These are phyloP conservation scores for Solanum sejunctum DNA, from an alignment of 257 asterid species.

Conservation along the genomic window DNA sequence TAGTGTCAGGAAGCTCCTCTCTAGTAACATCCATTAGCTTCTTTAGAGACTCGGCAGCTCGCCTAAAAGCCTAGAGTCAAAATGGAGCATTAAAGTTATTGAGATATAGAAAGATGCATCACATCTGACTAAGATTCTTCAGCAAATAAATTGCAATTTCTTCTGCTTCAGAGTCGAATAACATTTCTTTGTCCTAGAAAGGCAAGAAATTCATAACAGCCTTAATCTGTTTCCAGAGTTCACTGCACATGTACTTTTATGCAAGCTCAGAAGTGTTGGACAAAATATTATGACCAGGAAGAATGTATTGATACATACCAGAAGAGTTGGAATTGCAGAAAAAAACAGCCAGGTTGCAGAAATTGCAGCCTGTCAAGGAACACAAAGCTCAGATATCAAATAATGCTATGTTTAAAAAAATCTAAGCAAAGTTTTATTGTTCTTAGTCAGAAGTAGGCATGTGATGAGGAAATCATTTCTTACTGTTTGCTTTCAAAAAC, in stretches of 20 bases:
- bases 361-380: constrained; percentile 57
- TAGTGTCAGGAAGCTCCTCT: constrained; percentile 88
- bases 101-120: background rate
- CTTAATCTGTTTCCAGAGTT: background rate
- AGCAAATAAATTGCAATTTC: background rate
- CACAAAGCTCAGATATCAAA: background rate
- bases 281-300: background rate
- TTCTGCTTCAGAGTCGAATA: background rate
- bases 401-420: background rate
- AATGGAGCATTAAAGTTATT: background rate
- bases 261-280: background rate
- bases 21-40: constrained; percentile 71
- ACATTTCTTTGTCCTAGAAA: background rate
- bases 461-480: background rate
- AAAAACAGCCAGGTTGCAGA: constrained; percentile 86
- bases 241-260: background rate
- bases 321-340: constrained; percentile 71
- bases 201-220: background rate
- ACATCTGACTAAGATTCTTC: background rate
- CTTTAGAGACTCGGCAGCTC: constrained; percentile 72
- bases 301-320: constrained; percentile 35
- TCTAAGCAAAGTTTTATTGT: background rate
- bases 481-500: background rate
- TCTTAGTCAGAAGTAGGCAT: background rate
- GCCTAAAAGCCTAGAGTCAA: constrained; percentile 59